Percentiles rank a stretch among this genome's conserved stretches.
These are phyloP conservation scores for Epichloe typhina DNA, from an alignment of 2,329 filamentous ascomycete species.

Conservation along the genomic window DNA sequence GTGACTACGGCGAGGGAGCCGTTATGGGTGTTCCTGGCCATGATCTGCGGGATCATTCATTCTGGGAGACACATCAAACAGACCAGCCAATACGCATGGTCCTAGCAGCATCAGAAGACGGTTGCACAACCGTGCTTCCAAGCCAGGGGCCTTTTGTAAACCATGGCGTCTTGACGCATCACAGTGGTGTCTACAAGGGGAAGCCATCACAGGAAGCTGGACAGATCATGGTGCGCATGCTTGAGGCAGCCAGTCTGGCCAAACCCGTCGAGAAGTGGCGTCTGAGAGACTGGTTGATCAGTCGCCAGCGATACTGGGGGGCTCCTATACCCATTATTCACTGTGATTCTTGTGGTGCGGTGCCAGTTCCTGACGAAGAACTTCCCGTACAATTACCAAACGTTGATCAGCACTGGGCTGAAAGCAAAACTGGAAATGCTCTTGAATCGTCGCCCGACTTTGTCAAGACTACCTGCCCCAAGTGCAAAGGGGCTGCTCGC, in stretches of 20 bases:
- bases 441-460: slow-evolving; percentile 60
- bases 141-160: slow-evolving; percentile 48
- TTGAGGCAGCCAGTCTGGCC: slow-evolving; percentile 44
- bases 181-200: slow-evolving; percentile 52
- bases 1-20: slow-evolving; percentile 74
- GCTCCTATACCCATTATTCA: slow-evolving; percentile 80
- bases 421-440: slow-evolving; percentile 61
- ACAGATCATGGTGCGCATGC: slow-evolving; percentile 42
- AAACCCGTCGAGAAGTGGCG: slow-evolving; percentile 60
- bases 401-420: slow-evolving; percentile 54
- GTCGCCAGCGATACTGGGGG: slow-evolving; percentile 91
- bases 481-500: slow-evolving; percentile 55
- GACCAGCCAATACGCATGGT: slow-evolving; percentile 50
- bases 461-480: slow-evolving; percentile 63
- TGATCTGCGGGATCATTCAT: slow-evolving; percentile 63
- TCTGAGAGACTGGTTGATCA: slow-evolving; percentile 79
- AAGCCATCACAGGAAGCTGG: slow-evolving; percentile 50
- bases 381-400: slow-evolving; percentile 65
- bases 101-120: slow-evolving; percentile 38
- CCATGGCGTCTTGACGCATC: slow-evolving; percentile 53
- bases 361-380: slow-evolving; percentile 63
- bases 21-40: slow-evolving; percentile 90
- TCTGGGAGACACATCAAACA: slow-evolving; percentile 60
- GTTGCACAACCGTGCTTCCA: slow-evolving; percentile 27
- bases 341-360: slow-evolving; percentile 61